Conservation (phyloP, 352 stramenopile species). For the Globisporangium acanthophoron region DNA sequence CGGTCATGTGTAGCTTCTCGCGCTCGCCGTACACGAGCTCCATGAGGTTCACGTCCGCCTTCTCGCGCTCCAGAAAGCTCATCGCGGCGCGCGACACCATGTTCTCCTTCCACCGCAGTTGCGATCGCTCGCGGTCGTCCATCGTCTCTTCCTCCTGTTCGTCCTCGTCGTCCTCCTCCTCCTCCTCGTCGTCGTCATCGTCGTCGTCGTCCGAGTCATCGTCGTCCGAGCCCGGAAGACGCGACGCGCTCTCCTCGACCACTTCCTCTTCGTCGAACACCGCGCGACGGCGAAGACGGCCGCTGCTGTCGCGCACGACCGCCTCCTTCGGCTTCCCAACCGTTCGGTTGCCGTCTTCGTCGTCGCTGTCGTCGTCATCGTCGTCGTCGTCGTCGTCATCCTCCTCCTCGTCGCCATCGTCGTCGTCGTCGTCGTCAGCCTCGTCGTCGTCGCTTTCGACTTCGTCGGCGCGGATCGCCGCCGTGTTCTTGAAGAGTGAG, state of each 20-base stretch:
- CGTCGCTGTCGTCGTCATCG: conserved; percentile 43
- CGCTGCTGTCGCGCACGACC: conserved; percentile 60
- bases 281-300: conserved; percentile 68
- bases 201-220: conserved; percentile 44
- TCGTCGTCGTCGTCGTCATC: conserved; percentile 42
- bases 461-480: conserved; percentile 78
- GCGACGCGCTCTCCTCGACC: conserved; percentile 9
- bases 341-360: conserved; percentile 34
- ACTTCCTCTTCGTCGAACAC: conserved; percentile 67
- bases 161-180: conserved; percentile 37
- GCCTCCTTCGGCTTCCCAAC: conserved; percentile 60
- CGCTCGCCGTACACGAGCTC: conserved; percentile 88
- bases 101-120: conserved; percentile 85
- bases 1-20: conserved; percentile 77
- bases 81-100: conserved; percentile 78
- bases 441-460: conserved; percentile 54
- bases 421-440: conserved; percentile 41
- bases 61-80: conserved; percentile 83
- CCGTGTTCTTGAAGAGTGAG: conserved; percentile 94
- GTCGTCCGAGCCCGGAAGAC: conserved; percentile 20
- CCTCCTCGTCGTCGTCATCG: conserved; percentile 42
- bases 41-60: conserved; percentile 85
- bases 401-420: conserved; percentile 42
- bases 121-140: conserved; percentile 48
- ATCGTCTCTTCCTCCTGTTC: conserved; percentile 28